A percentile compares a stretch with the other conserved stretches of the same genome.
phyloP scores from a whole-genome alignment of 805 yeast genomes.

The Spathaspora gorwiae region DNA sequence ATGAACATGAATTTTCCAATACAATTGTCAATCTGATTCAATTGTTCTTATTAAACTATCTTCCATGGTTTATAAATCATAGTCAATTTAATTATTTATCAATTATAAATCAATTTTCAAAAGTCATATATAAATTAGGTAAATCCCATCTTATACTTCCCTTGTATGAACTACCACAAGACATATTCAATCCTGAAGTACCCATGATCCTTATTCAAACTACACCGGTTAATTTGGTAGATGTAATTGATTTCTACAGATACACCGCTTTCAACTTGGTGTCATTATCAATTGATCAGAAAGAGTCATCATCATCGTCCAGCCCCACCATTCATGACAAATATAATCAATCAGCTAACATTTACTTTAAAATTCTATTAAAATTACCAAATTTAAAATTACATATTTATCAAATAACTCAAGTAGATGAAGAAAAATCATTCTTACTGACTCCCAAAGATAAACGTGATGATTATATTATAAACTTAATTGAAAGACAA shows the following conservation, averaged over 20 bases:
- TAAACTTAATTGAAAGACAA: constrained; percentile 16
- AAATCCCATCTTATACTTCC: constrained; percentile 12
- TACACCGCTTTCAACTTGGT: constrained; percentile 26
- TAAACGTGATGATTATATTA: constrained; percentile 3
- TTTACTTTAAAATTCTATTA: constrained; percentile 20
- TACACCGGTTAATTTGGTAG: constrained; percentile 11
- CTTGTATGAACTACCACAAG: constrained; percentile 6
- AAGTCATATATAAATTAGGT: constrained; percentile 15
- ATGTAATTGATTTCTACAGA: constrained; percentile 21
- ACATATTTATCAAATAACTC: constrained; percentile 1
- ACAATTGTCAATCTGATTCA: constrained; percentile 1
- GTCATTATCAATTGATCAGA: constrained; percentile 12
- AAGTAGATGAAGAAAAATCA: too few relatives aligned
- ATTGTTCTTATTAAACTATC: neutral
- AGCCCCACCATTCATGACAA: constrained; percentile 3
- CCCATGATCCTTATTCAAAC: constrained; percentile 16
- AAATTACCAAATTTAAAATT: constrained; percentile 19
- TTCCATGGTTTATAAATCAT: neutral
- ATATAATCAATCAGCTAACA: constrained; percentile 15
- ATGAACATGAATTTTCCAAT: neutral
- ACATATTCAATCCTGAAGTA: constrained; percentile 13
- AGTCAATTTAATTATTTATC: constrained; percentile 9
- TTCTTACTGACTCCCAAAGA: neutral
- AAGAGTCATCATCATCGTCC: neutral
- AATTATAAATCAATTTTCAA: constrained; percentile 12